Percentiles rank a stretch among this genome's conserved stretches.
phyloP scores from a whole-genome alignment of 2,329 filamentous ascomycete genomes.

The Diplodia sapinea region DNA sequence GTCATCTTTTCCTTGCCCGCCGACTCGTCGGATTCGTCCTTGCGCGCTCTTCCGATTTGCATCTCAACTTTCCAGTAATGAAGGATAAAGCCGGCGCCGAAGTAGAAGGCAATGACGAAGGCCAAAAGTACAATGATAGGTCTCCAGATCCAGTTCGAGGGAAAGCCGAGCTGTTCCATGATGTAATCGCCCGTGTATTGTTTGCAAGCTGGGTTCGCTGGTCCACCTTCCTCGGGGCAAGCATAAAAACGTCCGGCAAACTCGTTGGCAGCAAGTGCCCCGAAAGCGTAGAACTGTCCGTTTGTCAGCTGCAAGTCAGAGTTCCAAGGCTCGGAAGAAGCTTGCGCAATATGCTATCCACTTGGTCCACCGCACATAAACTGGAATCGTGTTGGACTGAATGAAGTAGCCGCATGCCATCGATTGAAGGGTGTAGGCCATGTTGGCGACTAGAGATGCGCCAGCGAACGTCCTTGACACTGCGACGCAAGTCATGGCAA shows the following conservation, averaged over 20 bases:
- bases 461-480: conserved; percentile 71
- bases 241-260: conserved; percentile 75
- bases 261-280: conserved; percentile 74
- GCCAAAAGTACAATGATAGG: conserved; percentile 68
- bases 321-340: neutral
- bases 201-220: conserved; percentile 67
- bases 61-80: conserved; percentile 71
- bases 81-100: conserved; percentile 65
- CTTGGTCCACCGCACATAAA: conserved; percentile 81
- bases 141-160: conserved; percentile 68
- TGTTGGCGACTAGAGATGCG: conserved; percentile 73
- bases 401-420: conserved; percentile 80
- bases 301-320: neutral
- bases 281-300: conserved; percentile 70
- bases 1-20: conserved; percentile 74
- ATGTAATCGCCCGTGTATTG: conserved; percentile 74
- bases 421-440: conserved; percentile 74
- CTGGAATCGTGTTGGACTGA: conserved; percentile 72
- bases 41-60: conserved; percentile 67
- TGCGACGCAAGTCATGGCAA: conserved; percentile 71
- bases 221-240: conserved; percentile 69
- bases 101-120: conserved; percentile 68
- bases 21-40: conserved; percentile 63
- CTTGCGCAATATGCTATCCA: conserved; percentile 64
- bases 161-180: conserved; percentile 71